Evolutionary conservation across 2,329 filamentous ascomycete species (phyloP), one percentile per base, ranked within the genome.

Genomic region (Davidsoniella eucalypti): DNA sequence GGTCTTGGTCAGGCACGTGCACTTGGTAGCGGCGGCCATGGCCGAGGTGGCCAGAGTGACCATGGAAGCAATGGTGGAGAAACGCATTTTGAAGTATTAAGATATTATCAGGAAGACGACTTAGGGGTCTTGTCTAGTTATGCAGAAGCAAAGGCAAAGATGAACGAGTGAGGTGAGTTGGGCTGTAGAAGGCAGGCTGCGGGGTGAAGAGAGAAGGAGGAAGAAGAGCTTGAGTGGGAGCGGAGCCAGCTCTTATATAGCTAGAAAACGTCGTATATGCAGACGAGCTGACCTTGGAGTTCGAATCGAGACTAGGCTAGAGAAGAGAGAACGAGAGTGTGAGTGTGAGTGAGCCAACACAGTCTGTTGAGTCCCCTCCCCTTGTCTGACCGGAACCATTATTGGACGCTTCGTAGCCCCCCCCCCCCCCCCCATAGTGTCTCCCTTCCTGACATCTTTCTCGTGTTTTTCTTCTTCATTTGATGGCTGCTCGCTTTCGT

Each of bases 1-100:
- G 26, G 44, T 47, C 45, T 54, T 53, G 49, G 49, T 53, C 14
- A 56, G 45, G 50, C 54, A 56, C 21, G 39, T 47, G 53, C 53
- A 52, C 14, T 47, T 43, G 41, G 49, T 36, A 40, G 49, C 17
- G 29, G 44, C 23, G 39, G 40, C 52, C 17, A 50, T 36, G 29
- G 38, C 40, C n/a, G 50, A 40, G 43, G 25, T 21, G 50, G 47
- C 47, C 47, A 54, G 18, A 25, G 38, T 52, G 45, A 51, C 17
- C n/a, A 42, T 40, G 26, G 49, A 21, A 23, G 46, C 37, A n/a
- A 51, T 9, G 37, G 44, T 41, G 44, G 49, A 43, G 49, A 54
- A 54, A 43, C 44, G 52, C 52, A 55, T 55, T 12, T 52, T 25
- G 26, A 23, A 16, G 6, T 18, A 44, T 21, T 39, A 37, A 36